Evolutionary conservation across 2,329 filamentous ascomycete genomes (phyloP).

Genomic region (Colletotrichum sp.): DNA sequence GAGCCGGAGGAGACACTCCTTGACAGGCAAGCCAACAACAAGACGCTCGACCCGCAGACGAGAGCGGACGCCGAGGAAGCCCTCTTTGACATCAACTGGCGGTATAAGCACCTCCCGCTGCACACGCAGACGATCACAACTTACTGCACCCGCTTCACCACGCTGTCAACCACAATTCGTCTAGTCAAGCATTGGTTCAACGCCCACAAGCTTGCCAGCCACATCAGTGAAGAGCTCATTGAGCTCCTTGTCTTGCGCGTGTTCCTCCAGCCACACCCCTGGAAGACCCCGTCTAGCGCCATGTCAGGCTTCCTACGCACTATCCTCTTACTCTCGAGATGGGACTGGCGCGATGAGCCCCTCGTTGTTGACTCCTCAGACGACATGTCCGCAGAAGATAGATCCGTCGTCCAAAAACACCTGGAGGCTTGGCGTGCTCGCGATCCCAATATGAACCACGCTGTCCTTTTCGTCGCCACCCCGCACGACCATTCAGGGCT

Average conservation of each 20-base stretch:
- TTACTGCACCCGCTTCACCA: constrained; percentile 78
- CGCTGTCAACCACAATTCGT: constrained; percentile 82
- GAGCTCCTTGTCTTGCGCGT: constrained; percentile 81
- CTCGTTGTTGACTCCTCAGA: constrained; percentile 79
- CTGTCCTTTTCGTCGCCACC: constrained; percentile 81
- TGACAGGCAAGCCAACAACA: constrained; percentile 79
- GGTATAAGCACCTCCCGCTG: constrained; percentile 74
- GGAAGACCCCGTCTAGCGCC: constrained; percentile 76
- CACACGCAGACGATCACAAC: constrained; percentile 84
- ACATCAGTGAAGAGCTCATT: constrained; percentile 80
- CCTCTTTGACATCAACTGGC: constrained; percentile 72
- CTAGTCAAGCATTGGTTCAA: constrained; percentile 90
- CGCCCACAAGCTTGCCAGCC: constrained; percentile 76
- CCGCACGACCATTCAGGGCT: constrained; percentile 79
- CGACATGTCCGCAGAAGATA: constrained; percentile 65
- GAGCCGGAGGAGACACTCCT: constrained; percentile 85
- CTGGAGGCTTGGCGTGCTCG: constrained; percentile 87
- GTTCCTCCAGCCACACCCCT: constrained; percentile 84
- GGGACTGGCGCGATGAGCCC: constrained; percentile 90
- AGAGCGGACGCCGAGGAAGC: constrained; percentile 74
- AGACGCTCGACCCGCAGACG: constrained; percentile 65
- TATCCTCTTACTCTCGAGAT: constrained; percentile 78
- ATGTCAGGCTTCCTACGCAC: constrained; percentile 83
- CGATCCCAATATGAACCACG: constrained; percentile 86
- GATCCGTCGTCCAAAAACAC: constrained; percentile 68